A percentile compares a stretch with the other conserved stretches of the same genome.
Conservation (phyloP, 352 stramenopile species). For the Phytophthora pseudosyringae region DNA sequence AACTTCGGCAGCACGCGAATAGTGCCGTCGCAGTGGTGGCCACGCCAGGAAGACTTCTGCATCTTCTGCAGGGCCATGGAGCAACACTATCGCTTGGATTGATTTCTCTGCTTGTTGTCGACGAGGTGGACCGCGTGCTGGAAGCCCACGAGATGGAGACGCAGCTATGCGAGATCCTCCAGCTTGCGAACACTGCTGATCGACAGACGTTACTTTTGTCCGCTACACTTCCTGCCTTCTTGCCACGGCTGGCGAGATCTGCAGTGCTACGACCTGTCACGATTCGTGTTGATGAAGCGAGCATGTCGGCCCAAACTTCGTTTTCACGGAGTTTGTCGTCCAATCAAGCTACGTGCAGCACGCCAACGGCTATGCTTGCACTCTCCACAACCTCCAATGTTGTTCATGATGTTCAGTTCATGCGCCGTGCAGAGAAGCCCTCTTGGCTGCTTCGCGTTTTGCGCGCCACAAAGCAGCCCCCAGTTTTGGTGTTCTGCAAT, state of each 20-base stretch:
- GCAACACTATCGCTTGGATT: constrained; percentile 33
- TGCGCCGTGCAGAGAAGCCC: constrained; percentile 56
- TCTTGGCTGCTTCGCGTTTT: constrained; percentile 53
- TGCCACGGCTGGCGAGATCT: constrained; percentile 92
- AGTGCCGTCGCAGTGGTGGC: constrained; percentile 46
- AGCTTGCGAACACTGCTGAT: constrained; percentile 57
- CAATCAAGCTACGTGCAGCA: not conserved
- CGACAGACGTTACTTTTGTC: constrained; percentile 94
- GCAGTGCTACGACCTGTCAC: constrained; percentile 94
- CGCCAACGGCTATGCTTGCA: constrained; percentile 12
- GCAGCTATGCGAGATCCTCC: constrained; percentile 95
- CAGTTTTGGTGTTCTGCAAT: constrained; percentile 97
- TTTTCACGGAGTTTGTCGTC: not conserved
- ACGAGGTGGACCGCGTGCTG: constrained; percentile 98
- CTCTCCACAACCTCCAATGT: constrained; percentile 54
- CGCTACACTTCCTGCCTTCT: constrained; percentile 92
- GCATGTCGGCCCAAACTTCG: constrained; percentile 11
- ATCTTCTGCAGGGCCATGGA: constrained; percentile 44
- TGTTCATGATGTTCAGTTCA: constrained; percentile 89
- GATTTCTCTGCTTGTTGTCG: constrained; percentile 83
- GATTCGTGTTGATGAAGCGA: constrained; percentile 83
- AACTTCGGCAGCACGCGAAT: constrained; percentile 38
- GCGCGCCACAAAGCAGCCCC: constrained; percentile 84
- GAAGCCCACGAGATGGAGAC: constrained; percentile 87
- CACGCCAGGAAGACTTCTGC: constrained; percentile 65